Percentiles rank a stretch among this genome's conserved stretches.
Conservation (phyloP, 129 eudicot species). For the Mikania micrantha region DNA sequence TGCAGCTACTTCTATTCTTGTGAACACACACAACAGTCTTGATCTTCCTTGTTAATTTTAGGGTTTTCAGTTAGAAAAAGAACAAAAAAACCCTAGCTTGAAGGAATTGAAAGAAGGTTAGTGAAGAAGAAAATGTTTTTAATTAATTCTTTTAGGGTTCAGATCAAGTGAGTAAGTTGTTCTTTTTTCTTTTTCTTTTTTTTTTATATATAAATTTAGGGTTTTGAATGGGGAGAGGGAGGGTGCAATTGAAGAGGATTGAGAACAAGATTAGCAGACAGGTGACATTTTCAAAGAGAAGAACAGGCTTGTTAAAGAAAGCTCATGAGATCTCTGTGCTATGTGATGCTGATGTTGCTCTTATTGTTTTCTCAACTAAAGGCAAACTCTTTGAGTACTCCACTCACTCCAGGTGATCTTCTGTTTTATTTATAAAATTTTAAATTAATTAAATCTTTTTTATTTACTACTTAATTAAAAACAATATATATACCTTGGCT, state of each 20-base stretch:
- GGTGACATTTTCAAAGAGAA: constrained; percentile 84
- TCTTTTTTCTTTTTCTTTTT: background rate
- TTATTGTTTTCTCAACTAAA: constrained; percentile 79
- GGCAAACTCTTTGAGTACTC: constrained; percentile 87
- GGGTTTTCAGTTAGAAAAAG: constrained; percentile 18
- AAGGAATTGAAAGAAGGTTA: constrained; percentile 1
- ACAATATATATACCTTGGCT: constrained; percentile 9
- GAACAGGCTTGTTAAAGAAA: constrained; percentile 75
- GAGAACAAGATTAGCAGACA: constrained; percentile 93
- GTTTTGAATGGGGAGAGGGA: constrained; percentile 76
- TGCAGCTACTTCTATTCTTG: constrained; percentile 14
- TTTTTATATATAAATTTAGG: constrained; percentile 19
- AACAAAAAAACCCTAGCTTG: background rate
- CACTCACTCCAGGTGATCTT: constrained; percentile 58
- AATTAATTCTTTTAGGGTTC: constrained; percentile 5
- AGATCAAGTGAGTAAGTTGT: background rate
- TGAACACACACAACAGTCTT: constrained; percentile 6
- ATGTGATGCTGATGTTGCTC: constrained; percentile 86
- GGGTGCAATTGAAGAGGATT: constrained; percentile 78
- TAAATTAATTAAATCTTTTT: no score
- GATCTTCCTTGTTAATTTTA: constrained; percentile 21
- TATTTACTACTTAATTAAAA: background rate
- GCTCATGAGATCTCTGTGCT: constrained; percentile 89
- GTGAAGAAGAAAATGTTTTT: constrained; percentile 14
- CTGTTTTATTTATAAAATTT: no score